Evolutionary conservation across 148 eudicot species (phyloP).

Genomic region (Fallopia convolvulus): DNA sequence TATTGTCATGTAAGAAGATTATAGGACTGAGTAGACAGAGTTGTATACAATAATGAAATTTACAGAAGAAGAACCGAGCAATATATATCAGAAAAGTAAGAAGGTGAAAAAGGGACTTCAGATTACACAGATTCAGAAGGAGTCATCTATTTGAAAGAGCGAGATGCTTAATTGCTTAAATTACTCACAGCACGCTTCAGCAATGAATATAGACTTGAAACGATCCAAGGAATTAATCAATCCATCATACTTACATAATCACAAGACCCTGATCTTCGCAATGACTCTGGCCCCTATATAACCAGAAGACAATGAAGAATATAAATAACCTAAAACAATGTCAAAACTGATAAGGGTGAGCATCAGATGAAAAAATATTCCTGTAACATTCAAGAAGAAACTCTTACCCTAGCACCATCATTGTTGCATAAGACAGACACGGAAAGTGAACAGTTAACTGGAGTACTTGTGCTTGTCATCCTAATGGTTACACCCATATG

Average conservation of each 20-base stretch:
- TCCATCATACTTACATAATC: conserved; percentile 53
- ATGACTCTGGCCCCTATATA: conserved; percentile 60
- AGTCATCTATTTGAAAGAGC: not conserved
- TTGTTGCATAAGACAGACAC: conserved; percentile 73
- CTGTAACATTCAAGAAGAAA: conserved; percentile 10
- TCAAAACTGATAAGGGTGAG: not conserved
- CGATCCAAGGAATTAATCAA: not conserved
- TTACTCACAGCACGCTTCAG: not conserved
- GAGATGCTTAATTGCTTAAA: not conserved
- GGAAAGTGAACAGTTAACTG: conserved; percentile 64
- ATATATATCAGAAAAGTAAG: not conserved
- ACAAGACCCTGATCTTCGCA: conserved; percentile 50
- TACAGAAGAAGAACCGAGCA: no score
- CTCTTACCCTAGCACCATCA: conserved; percentile 47
- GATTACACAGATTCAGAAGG: not conserved
- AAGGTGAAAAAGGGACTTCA: not conserved
- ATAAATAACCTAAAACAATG: not conserved
- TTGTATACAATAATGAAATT: not conserved
- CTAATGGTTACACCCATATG: conserved; percentile 54
- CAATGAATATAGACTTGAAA: not conserved
- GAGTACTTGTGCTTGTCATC: conserved; percentile 35
- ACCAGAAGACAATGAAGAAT: conserved; percentile 13
- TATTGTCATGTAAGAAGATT: not conserved
- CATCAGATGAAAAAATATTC: conserved; percentile 4
- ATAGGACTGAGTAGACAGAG: not conserved